Percentiles rank a stretch among this genome's conserved stretches.
These are phyloP conservation scores for Nitzschia sp. DNA, from an alignment of 108 stramenopile genomes.

Conservation along the genomic window DNA sequence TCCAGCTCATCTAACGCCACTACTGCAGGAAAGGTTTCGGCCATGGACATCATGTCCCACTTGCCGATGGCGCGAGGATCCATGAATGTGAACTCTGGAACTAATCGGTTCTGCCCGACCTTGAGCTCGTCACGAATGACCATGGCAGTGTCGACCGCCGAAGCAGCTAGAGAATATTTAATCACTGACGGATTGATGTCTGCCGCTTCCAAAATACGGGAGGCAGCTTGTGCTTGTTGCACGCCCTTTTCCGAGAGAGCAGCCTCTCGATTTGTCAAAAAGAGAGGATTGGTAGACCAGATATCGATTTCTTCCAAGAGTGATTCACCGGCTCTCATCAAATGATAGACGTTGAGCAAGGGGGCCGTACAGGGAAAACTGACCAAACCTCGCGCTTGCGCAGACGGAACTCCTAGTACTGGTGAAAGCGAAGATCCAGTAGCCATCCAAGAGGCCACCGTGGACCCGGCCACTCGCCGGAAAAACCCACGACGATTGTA, in stretches of 20 bases:
- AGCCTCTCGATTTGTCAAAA: conserved; percentile 72
- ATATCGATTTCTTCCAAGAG: conserved; percentile 73
- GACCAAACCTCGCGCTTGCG: conserved; percentile 8
- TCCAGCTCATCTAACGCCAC: conserved; percentile 74
- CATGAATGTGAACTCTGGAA: conserved; percentile 83
- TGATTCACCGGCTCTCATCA: conserved; percentile 58
- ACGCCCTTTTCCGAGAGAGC: conserved; percentile 55
- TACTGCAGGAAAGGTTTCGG: conserved; percentile 55
- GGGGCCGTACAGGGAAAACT: conserved; percentile 12
- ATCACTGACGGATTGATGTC: conserved; percentile 55
- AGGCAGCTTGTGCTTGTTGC: conserved; percentile 51
- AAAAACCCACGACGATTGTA: conserved; percentile 3
- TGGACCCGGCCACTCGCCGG: neutral
- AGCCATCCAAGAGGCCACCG: neutral
- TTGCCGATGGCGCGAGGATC: conserved; percentile 77
- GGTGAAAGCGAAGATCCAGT: neutral
- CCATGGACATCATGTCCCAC: conserved; percentile 62
- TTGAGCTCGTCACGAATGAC: conserved; percentile 55
- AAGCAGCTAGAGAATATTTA: conserved; percentile 67
- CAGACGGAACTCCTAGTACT: neutral
- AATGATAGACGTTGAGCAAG: conserved; percentile 63
- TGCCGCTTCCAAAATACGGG: conserved; percentile 23
- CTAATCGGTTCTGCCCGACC: conserved; percentile 73
- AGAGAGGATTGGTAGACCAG: conserved; percentile 74
- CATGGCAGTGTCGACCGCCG: conserved; percentile 61